Evolutionary conservation across 73 alveolate genomes (phyloP), one percentile per base, ranked within the genome.

Genomic region (Tetrahymena elliotti): DNA sequence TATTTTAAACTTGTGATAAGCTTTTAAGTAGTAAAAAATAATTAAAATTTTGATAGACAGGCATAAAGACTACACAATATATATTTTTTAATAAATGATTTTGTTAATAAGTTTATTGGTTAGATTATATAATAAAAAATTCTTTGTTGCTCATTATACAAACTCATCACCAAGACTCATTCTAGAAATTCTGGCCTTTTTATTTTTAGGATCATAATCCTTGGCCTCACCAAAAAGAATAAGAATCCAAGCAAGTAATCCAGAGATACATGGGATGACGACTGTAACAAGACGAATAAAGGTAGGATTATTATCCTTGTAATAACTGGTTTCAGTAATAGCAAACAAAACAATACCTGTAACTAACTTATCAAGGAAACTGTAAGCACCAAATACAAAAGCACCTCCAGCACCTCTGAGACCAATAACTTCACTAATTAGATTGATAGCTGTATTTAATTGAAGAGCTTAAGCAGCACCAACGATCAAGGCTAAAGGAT

Each of bases 351-450:
- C 95, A 13, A 96, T 93, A 31, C 99, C 99, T 88, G 96, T 94
- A 1, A 97, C 38, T 38, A 97, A 41, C 94, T 97, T 97, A 93
- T 97, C 99, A 13, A 97, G 96, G 93, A 97, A 95, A 33, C 98
- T 84, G 93, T 97, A 97, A 22, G 98, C 97, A 11, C 99, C 99
- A 93, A 96, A 97, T 16, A 97, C 99, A 93, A 97, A 97, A 6
- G 99, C 99, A 20, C 98, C 96, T 83, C 98, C 96, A 20, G 96
- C 93, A 34, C 97, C 98, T 52, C 95, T 96, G 22, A 96, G 84
- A 13, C 99, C 99, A 52, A 97, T 97, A 24, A 97, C 99, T 95
- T 97, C 99, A 82, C 97, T 95, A 38, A 97, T 97, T 15, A 95
- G 52, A 53, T 96, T 95, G 9, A 97, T 97, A 6, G 97, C 98